Conservation (phyloP, 139 green algal species). For the Chlorella sp. region DNA sequence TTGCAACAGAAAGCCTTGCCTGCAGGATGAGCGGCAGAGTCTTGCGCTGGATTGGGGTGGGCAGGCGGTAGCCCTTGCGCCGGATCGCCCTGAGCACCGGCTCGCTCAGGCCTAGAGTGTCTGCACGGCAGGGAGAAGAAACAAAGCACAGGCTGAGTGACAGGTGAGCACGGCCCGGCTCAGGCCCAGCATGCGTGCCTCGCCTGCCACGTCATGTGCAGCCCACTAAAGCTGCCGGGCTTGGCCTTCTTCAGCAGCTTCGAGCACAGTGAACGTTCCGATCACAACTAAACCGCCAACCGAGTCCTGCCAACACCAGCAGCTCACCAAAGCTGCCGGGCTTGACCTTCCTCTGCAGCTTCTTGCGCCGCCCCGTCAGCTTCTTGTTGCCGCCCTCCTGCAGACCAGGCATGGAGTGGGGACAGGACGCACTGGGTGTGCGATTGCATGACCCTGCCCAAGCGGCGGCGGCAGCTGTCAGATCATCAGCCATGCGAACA, state of each 20-base stretch:
- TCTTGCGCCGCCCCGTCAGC: slow-evolving; percentile 52
- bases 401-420: too few relatives aligned
- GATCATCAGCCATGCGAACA: too few relatives aligned
- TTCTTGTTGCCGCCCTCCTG: slow-evolving; percentile 7
- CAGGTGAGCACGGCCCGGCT: too few relatives aligned
- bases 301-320: not conserved
- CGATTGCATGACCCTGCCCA: too few relatives aligned
- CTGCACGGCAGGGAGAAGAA: slow-evolving; percentile 58
- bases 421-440: too few relatives aligned
- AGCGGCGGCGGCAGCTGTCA: too few relatives aligned
- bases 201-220: too few relatives aligned
- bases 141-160: too few relatives aligned
- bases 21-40: slow-evolving; percentile 87
- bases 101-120: slow-evolving; percentile 82
- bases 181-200: too few relatives aligned
- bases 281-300: too few relatives aligned
- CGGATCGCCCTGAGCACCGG: slow-evolving; percentile 83
- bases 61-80: slow-evolving; percentile 92
- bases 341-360: slow-evolving; percentile 64
- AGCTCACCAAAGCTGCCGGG: slow-evolving; percentile 72
- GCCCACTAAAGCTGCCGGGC: slow-evolving; percentile 70
- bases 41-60: slow-evolving; percentile 95
- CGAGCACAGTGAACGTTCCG: too few relatives aligned
- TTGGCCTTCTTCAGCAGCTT: slow-evolving; percentile 65
- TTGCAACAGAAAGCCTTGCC: not conserved